Percentiles rank a stretch among this genome's conserved stretches.
Conservation (phyloP, 2,329 filamentous ascomycete species). For the Juglanconis sp. region DNA sequence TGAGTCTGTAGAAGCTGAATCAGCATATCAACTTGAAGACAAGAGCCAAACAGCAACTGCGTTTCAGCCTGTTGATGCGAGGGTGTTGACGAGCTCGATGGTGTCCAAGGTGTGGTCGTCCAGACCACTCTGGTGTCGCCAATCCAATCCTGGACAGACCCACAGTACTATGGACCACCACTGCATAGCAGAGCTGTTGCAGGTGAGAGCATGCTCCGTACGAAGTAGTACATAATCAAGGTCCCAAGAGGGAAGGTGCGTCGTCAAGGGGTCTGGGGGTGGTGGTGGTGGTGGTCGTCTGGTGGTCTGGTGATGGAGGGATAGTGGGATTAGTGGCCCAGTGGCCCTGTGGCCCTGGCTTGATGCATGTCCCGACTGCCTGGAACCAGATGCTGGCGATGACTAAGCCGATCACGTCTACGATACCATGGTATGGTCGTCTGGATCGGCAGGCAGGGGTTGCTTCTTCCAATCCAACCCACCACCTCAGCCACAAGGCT, state of each 20-base stretch:
- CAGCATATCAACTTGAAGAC: too few species aligned
- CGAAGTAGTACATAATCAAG: too few species aligned
- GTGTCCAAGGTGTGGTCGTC: neutral
- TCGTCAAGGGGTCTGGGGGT: neutral
- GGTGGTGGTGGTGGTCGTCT: neutral
- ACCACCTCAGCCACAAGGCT: neutral
- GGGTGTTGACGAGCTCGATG: neutral
- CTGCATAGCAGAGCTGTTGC: too few species aligned
- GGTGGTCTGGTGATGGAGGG: neutral
- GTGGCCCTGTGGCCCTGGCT: neutral
- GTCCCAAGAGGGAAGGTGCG: neutral
- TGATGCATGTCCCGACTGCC: conserved; percentile 2
- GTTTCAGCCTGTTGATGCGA: conserved; percentile 1
- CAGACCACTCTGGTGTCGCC: neutral
- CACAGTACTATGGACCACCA: too few species aligned
- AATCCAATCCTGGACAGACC: neutral
- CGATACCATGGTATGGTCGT: too few species aligned
- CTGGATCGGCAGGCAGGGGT: too few species aligned
- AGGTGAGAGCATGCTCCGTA: neutral
- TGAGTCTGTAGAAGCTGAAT: too few species aligned
- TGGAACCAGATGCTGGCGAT: neutral
- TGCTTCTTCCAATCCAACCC: too few species aligned
- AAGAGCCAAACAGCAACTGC: neutral
- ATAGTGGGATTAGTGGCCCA: neutral
- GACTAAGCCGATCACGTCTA: neutral